Base-by-base conservation (phyloP, 2,329 filamentous ascomycete genomes). In the Sclerotinia nivalis region DNA sequence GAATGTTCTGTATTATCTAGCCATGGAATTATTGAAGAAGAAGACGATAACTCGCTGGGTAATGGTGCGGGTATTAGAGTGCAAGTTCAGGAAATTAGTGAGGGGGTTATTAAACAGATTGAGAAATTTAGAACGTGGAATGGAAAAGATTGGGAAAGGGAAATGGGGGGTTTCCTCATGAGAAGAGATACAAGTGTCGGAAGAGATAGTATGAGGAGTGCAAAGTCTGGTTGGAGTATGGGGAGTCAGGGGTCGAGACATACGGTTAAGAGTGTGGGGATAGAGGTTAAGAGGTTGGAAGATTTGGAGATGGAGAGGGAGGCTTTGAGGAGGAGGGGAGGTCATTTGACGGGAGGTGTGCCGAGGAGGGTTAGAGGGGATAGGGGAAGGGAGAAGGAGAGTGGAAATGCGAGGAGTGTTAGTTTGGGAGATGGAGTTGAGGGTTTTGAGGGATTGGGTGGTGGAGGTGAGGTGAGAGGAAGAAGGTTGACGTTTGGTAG, bases 121-220 rank as follows among this genome's bases (percentile, higher is more conserved):
- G 65, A 71, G 6, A 77, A 75, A 31, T 74, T 71, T 43, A 72
- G 69, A 37, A 78, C 75, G n/a, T 78, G 76, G 76, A 72, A 71
- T 68, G 77, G 76, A 0, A 74, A 71, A 50, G 76, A 78, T 65
- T 74, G 74, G 69, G 70, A 75, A 4, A 74, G 71, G 52, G 76
- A 78, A 45, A 72, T 74, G 67, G 70, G 73, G 31, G 66, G 66
- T 4, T 70, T 72, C 50, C 45, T 65, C 49, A 40, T 56, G 52
- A 34, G 56, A 52, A 62, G 54, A 43, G 49, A 61, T 61, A 52
- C 43, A 3, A 72, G 60, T 45, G 50, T 66, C 18, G 58, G 56
- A 4, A 47, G 59, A 25, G 61, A 71, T 22, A 69, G 69, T 40
- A 64, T 66, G 40, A 59, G 61, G 43, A 65, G 47, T 34, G 50